A percentile compares a stretch with the other conserved stretches of the same genome.
These are phyloP conservation scores for Fonticula alba DNA, from an alignment of 78 protist species.

Conservation along the genomic window DNA sequence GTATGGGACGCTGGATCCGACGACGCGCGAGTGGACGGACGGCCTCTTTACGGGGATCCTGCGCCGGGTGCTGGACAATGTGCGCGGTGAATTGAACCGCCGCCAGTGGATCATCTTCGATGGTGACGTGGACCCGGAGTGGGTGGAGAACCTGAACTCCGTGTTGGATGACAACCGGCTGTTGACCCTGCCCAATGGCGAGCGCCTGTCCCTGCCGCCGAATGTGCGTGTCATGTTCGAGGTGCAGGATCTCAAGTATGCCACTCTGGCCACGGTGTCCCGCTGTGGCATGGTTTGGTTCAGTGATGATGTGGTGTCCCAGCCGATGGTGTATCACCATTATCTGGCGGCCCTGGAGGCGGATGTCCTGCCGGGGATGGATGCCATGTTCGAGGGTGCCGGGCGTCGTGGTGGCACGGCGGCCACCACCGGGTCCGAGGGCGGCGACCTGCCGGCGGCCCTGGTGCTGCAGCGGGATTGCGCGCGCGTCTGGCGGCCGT, in stretches of 20 bases:
- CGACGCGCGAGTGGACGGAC: constrained; percentile 97
- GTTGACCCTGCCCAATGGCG: constrained; percentile 95
- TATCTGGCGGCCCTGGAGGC: constrained; percentile 26
- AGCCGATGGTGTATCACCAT: constrained; percentile 37
- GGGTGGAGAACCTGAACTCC: constrained; percentile 95
- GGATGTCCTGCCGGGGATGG: too few relatives aligned
- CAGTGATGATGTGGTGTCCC: constrained; percentile 50
- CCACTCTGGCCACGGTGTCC: constrained; percentile 94
- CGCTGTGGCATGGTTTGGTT: constrained; percentile 99
- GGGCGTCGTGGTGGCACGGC: too few relatives aligned
- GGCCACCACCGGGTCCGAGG: too few relatives aligned
- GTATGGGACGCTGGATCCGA: constrained; percentile 79
- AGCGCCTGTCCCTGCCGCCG: constrained; percentile 80
- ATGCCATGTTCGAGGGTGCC: too few relatives aligned
- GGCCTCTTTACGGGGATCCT: constrained; percentile 83
- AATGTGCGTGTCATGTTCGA: constrained; percentile 86
- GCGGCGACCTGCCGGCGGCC: constrained; percentile 11
- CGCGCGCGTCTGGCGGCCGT: constrained; percentile 27
- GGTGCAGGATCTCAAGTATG: constrained; percentile 70
- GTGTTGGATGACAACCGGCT: constrained; percentile 93
- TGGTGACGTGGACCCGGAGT: constrained; percentile 98
- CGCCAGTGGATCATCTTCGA: constrained; percentile 93
- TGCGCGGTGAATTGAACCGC: constrained; percentile 39
- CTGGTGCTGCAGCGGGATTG: constrained; percentile 20
- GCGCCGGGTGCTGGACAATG: constrained; percentile 58